phyloP scores from a whole-genome alignment of 139 green algal genomes.

The Chlamydomonas schloesseri region DNA sequence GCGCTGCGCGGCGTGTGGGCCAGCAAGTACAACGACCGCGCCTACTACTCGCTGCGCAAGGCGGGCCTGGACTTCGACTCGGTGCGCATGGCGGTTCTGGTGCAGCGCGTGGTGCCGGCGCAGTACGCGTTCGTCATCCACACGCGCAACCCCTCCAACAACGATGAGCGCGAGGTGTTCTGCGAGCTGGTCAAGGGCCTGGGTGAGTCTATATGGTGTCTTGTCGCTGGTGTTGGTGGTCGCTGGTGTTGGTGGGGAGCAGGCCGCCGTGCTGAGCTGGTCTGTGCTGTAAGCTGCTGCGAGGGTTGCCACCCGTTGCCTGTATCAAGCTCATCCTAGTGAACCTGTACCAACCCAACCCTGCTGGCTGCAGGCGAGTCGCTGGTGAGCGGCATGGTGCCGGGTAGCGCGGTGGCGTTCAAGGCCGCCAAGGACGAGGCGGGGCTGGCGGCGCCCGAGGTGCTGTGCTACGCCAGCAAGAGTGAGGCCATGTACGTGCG shows the following conservation, averaged over 20 bases:
- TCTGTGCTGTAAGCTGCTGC: too few relatives aligned
- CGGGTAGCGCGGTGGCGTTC: constrained; percentile 90
- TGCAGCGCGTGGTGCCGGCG: constrained; percentile 93
- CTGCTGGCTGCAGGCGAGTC: constrained; percentile 83
- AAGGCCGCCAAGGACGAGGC: constrained; percentile 72
- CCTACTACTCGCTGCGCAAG: constrained; percentile 86
- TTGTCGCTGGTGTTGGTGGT: too few relatives aligned
- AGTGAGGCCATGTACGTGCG: constrained; percentile 91
- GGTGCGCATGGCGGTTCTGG: constrained; percentile 98
- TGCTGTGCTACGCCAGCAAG: constrained; percentile 92
- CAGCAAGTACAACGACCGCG: constrained; percentile 98
- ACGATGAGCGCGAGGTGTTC: constrained; percentile 91
- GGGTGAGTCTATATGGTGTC: constrained; percentile 55
- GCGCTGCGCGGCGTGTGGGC: constrained; percentile 95
- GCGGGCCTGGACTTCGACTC: constrained; percentile 88
- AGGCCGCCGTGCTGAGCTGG: too few relatives aligned
- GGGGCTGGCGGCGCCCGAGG: constrained; percentile 76
- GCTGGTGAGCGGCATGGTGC: constrained; percentile 94
- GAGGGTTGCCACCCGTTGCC: too few relatives aligned
- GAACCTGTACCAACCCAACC: too few relatives aligned
- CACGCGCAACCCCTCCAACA: constrained; percentile 95
- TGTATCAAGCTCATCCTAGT: too few relatives aligned
- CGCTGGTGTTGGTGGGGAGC: too few relatives aligned
- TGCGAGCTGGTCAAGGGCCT: constrained; percentile 96
- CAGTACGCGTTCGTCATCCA: constrained; percentile 99